Conservation (phyloP, 768 basidiomycete genomes). For the Panaeolus cyanescens region DNA sequence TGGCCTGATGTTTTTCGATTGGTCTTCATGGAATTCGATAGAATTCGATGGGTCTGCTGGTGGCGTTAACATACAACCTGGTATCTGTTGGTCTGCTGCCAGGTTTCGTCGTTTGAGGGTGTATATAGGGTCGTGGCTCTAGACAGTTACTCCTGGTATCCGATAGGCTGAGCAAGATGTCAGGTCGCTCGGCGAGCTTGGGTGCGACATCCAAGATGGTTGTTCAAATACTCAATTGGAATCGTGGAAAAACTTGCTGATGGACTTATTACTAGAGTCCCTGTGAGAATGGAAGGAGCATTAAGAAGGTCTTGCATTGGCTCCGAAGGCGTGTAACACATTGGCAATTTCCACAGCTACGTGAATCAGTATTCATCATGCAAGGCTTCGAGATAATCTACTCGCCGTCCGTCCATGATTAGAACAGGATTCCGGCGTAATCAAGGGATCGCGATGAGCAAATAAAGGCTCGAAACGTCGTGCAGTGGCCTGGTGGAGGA, state of each 20-base stretch:
- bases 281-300: not conserved
- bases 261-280: not conserved
- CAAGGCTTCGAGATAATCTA: not conserved
- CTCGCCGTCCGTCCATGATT: not conserved
- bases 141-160: not conserved
- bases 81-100: not conserved
- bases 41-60: not conserved
- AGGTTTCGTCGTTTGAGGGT: constrained; percentile 3
- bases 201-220: not conserved
- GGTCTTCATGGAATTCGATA: constrained; percentile 2
- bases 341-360: too few relatives aligned
- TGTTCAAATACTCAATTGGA: constrained; percentile 1
- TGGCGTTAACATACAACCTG: not conserved
- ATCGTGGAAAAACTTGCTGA: not conserved
- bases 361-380: not conserved
- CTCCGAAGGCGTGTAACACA: not conserved
- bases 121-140: not conserved
- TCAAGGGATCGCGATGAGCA: not conserved
- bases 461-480: too few relatives aligned
- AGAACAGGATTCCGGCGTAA: not conserved
- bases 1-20: not conserved
- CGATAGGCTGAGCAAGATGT: constrained; percentile 1
- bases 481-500: too few relatives aligned
- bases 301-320: not conserved
- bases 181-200: not conserved